These are phyloP conservation scores for Xylariales sp. DNA, from an alignment of 2,329 filamentous ascomycete genomes.

Conservation along the genomic window DNA sequence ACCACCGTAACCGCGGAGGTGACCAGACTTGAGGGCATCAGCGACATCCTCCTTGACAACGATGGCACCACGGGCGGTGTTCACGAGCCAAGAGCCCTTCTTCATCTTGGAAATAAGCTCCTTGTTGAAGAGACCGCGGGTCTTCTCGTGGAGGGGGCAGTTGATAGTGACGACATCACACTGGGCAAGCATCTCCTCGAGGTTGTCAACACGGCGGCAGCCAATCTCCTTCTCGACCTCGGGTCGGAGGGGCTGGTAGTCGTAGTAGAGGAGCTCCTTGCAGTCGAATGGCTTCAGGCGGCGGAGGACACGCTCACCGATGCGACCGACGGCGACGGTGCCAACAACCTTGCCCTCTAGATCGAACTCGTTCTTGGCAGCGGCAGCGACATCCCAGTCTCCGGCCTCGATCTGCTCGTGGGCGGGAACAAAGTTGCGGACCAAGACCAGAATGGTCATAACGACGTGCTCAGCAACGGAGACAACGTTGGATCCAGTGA, in stretches of 20 bases:
- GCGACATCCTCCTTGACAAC: constrained; percentile 99
- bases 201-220: constrained; percentile 77
- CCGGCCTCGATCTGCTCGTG: constrained; percentile 88
- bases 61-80: constrained; percentile 97
- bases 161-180: constrained; percentile 99
- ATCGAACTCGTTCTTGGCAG: constrained; percentile 98
- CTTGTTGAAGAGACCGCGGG: constrained; percentile 95
- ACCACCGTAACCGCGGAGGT: constrained; percentile 84
- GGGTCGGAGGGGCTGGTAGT: constrained; percentile 89
- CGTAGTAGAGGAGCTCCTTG: constrained; percentile 99
- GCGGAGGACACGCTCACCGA: constrained; percentile 95
- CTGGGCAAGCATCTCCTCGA: constrained; percentile 91
- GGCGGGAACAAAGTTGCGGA: constrained; percentile 97
- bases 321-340: constrained; percentile 94
- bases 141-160: constrained; percentile 99
- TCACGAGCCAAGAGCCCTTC: constrained; percentile 93
- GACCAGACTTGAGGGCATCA: constrained; percentile 83
- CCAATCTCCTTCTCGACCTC: constrained; percentile 95
- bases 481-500: constrained; percentile 97
- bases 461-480: constrained; percentile 98
- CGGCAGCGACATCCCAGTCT: constrained; percentile 92
- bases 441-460: constrained; percentile 95
- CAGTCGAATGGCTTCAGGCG: constrained; percentile 97
- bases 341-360: constrained; percentile 97
- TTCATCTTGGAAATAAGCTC: constrained; percentile 99